Evolutionary conservation across 2,329 filamentous ascomycete species (phyloP), one percentile per base, ranked within the genome.

Genomic region (Cadophora sp.): DNA sequence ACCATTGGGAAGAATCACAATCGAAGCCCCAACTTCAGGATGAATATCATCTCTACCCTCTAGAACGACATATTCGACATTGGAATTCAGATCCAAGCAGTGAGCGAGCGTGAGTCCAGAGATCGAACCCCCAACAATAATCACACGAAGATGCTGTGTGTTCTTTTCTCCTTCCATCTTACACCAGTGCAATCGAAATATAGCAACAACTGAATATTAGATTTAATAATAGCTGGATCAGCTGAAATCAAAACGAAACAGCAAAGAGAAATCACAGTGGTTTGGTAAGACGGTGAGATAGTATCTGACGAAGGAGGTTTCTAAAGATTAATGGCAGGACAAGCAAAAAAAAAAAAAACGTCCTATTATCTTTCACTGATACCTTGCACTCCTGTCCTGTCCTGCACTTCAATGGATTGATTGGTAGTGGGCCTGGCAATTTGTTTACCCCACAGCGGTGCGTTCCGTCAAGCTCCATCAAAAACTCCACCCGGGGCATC

Each of bases 51-150:
- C 27, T 33, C 81, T 73, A 0, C 76, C 74, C 68, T 87, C 85
- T 0, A 87, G 77, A 0, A 87, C 64, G 0, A 83, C 67, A 70
- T 81, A 87, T 68, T 85, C 80, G 60, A 87, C 81, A 43, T 59
- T 72, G 3, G 56, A 73, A 47, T 80, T 75, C 39, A 76, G 73
- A 59, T 85, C 78, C 1, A 87, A 79, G 69, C 80, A 79, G 50
- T 81, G 79, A 9, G 83, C 82, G 2, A 85, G 74, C 0, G 81
- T 78, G 0, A 85, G 73, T 4, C 84, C 85, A 1, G 81, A 78
- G 14, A 86, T 74, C 50, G 81, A 79, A 20, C 82, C 84, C n/a
- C 84, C 84, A 1, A 79, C 81, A 50, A 87, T 84, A 53, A 85
- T 74, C 41, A 84, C 78, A 60, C 76, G 77, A 72, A 79, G 45